Conservation (phyloP, 2,329 filamentous ascomycete species). For the Stachybotrys chlorohalonatus region DNA sequence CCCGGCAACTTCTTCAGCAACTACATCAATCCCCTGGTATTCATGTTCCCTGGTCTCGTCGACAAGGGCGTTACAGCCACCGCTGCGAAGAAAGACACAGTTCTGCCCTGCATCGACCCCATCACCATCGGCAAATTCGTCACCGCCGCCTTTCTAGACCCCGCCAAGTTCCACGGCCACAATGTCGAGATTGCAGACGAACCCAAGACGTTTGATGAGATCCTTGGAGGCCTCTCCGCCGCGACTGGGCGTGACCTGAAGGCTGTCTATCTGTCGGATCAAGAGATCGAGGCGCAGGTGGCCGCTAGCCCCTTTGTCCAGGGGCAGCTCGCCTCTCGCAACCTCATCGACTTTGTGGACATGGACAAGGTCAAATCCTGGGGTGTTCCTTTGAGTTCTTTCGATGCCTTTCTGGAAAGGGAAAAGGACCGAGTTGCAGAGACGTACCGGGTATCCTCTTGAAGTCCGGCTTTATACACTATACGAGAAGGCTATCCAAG, state of each 20-base stretch:
- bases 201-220: constrained; percentile 21
- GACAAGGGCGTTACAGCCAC: constrained; percentile 27
- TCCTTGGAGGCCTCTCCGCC: constrained; percentile 25
- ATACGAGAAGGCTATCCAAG: background rate
- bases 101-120: constrained; percentile 33
- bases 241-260: constrained; percentile 25
- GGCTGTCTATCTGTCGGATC: constrained; percentile 27
- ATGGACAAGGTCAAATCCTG: constrained; percentile 23
- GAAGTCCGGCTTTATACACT: background rate
- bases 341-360: constrained; percentile 25
- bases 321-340: constrained; percentile 25
- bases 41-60: constrained; percentile 28
- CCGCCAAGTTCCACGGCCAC: constrained; percentile 27
- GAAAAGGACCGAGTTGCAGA: constrained; percentile 23
- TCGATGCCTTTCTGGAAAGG: constrained; percentile 31
- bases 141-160: constrained; percentile 31
- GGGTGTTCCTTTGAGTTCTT: constrained; percentile 30
- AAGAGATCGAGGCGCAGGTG: constrained; percentile 27
- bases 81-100: constrained; percentile 22
- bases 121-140: constrained; percentile 38
- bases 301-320: constrained; percentile 25
- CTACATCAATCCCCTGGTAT: constrained; percentile 30
- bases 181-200: constrained; percentile 33
- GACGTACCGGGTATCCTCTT: constrained; percentile 14
- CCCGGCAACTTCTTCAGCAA: constrained; percentile 44